Percentiles rank a stretch among this genome's conserved stretches.
Evolutionary conservation across 495 filamentous ascomycete genomes (phyloP).

Genomic region (Lophiostoma macrostomum): DNA sequence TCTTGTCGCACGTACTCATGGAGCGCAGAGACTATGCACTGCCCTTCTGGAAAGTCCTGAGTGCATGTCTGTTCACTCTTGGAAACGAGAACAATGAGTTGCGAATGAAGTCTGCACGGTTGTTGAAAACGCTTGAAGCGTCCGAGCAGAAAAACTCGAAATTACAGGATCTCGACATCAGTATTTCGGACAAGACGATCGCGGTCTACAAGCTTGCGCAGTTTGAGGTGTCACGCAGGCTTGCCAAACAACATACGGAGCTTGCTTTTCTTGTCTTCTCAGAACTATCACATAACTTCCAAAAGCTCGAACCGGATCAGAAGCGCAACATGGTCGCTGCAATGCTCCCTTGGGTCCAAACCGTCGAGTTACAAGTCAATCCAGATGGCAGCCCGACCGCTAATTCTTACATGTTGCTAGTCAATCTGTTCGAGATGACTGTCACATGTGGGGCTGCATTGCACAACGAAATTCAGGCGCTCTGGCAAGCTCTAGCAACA

Average conservation of each 20-base stretch:
- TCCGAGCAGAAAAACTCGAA: conserved; percentile 80
- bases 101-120: conserved; percentile 79
- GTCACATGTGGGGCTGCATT: conserved; percentile 82
- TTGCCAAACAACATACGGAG: conserved; percentile 85
- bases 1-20: conserved; percentile 79
- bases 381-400: conserved; percentile 87
- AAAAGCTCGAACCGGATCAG: conserved; percentile 69
- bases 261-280: conserved; percentile 92
- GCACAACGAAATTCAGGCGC: conserved; percentile 93
- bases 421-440: conserved; percentile 95
- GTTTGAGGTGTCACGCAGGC: conserved; percentile 87
- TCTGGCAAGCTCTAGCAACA: conserved; percentile 95
- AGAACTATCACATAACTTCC: conserved; percentile 90
- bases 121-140: conserved; percentile 80
- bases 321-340: conserved; percentile 93
- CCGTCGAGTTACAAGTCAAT: conserved; percentile 89
- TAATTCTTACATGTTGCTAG: conserved; percentile 88
- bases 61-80: conserved; percentile 82
- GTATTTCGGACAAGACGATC: conserved; percentile 95
- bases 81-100: conserved; percentile 87
- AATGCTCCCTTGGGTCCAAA: conserved; percentile 94
- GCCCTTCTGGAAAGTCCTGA: conserved; percentile 87
- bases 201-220: conserved; percentile 96
- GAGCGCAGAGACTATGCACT: conserved; percentile 74
- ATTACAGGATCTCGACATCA: conserved; percentile 95